Base-by-base conservation (phyloP, 2,329 filamentous ascomycete genomes). In the Shiraia sp. region DNA sequence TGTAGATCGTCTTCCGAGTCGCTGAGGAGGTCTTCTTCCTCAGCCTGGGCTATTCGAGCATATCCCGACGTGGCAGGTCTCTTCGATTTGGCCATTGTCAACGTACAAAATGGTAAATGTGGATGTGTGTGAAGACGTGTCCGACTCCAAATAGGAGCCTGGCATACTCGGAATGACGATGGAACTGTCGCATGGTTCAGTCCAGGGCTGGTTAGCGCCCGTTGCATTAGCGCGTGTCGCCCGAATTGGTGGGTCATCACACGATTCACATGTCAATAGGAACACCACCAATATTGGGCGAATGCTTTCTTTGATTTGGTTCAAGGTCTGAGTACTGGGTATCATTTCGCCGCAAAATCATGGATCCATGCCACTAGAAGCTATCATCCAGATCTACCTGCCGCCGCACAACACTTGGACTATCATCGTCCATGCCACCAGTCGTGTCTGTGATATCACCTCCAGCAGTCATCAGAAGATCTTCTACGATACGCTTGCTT, bases 401-500 rank as follows among this genome's bases (percentile, higher is more conserved):
- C 13, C 69, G 66, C 40, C 68, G 56, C 5, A 78, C 72, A 12
- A 78, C 68, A 46, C 74, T 77, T 3, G 75, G 75, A 49, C 74
- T 77, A 27, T 72, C 69, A 10, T 73, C 72, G 26, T 74, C 70
- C 49, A 72, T 70, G 2, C 51, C 61, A n/a, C 52, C 58, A 8
- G 61, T 63, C 13, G 71, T 70, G 40, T 78, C 79, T 4, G 79
- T 76, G 2, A 71, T 70, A 42, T 77, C 73, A 3, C 73, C 86
- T 2, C 88, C 88, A 3, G 88, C 89, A 29, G 88, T 89, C 30
- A 87, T 70, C 6, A 93, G 72, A 33, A 95, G 79, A 60, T 92
- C 87, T 37, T 90, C 86, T 0, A 95, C 88, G 45, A 95, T 92
- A 41, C 83, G 80, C 65, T 80, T 86, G 59, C 87, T 91, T 3